These are phyloP conservation scores for Rubia peregrina DNA, from an alignment of 305 asterid genomes.

Conservation along the genomic window DNA sequence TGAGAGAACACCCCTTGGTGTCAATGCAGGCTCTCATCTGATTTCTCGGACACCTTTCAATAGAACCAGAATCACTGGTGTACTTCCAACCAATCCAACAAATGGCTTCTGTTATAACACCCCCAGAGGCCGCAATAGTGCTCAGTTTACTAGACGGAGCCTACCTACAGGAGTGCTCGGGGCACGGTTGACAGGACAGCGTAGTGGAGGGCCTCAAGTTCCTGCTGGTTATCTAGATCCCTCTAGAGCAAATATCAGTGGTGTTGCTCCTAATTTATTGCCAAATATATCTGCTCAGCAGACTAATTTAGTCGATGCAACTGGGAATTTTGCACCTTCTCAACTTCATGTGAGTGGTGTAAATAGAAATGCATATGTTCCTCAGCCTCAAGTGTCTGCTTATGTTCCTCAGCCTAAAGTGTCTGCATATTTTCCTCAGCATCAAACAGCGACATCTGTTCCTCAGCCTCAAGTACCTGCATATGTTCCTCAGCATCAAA, in stretches of 20 bases:
- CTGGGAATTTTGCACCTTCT: conserved; percentile 17
- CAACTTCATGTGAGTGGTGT: conserved; percentile 14
- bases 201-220: conserved; percentile 18
- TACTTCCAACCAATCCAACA: conserved; percentile 20
- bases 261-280: conserved; percentile 18
- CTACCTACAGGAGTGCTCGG: conserved; percentile 4
- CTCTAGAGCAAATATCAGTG: conserved; percentile 16
- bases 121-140: conserved; percentile 8
- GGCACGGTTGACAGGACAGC: conserved; percentile 25
- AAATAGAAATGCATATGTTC: conserved; percentile 19
- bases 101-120: conserved; percentile 11
- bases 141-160: conserved; percentile 22
- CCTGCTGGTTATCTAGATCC: conserved; percentile 12
- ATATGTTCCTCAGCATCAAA: not conserved
- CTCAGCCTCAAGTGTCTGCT: conserved; percentile 3
- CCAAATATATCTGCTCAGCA: conserved; percentile 23
- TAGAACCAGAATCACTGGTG: conserved; percentile 26
- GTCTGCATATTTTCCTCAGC: not conserved
- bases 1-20: conserved; percentile 22
- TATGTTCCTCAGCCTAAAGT: not conserved
- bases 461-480: not conserved
- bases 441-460: not conserved
- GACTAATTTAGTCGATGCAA: conserved; percentile 13
- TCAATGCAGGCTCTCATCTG: conserved; percentile 27
- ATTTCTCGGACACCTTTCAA: conserved; percentile 31